phyloP scores from a whole-genome alignment of 129 eudicot species.

The Flaveria trinervia region DNA sequence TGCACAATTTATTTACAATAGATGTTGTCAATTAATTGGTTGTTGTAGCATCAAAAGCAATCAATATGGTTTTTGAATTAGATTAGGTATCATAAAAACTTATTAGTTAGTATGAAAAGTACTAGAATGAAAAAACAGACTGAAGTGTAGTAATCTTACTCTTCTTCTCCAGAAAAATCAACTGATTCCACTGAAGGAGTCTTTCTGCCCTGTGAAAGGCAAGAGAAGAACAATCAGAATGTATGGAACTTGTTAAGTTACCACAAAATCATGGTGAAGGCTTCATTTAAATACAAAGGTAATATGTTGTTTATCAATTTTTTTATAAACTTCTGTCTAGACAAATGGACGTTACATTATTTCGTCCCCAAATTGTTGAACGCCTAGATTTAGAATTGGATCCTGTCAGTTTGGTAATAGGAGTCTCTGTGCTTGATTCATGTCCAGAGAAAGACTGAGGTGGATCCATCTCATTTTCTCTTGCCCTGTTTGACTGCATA shows the following conservation, averaged over 20 bases:
- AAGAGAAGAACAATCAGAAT: slow-evolving; percentile 18
- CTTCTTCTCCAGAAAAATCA: slow-evolving; percentile 90
- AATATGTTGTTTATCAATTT: slow-evolving; percentile 8
- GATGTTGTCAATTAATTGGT: neutral
- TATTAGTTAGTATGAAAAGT: neutral
- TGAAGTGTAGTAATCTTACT: slow-evolving; percentile 48
- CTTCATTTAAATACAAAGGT: neutral
- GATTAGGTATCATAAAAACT: neutral
- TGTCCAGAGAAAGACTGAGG: slow-evolving; percentile 46
- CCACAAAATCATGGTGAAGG: neutral
- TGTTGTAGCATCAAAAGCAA: neutral
- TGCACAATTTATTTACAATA: neutral
- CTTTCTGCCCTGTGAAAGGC: slow-evolving; percentile 51
- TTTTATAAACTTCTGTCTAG: neutral
- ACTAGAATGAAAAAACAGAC: slow-evolving; percentile 34
- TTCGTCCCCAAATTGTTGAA: slow-evolving; percentile 75
- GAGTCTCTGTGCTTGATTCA: slow-evolving; percentile 56
- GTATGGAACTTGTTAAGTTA: neutral
- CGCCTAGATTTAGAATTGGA: slow-evolving; percentile 58
- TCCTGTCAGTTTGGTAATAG: slow-evolving; percentile 45
- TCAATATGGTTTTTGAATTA: no score
- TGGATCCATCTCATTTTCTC: slow-evolving; percentile 52
- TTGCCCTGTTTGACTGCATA: slow-evolving; percentile 28
- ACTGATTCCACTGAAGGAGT: slow-evolving; percentile 69
- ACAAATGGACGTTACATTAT: slow-evolving; percentile 50